Conservation (phyloP, 371 early-diverging fungal genomes). For the Apophysomyces trapeziformis region DNA sequence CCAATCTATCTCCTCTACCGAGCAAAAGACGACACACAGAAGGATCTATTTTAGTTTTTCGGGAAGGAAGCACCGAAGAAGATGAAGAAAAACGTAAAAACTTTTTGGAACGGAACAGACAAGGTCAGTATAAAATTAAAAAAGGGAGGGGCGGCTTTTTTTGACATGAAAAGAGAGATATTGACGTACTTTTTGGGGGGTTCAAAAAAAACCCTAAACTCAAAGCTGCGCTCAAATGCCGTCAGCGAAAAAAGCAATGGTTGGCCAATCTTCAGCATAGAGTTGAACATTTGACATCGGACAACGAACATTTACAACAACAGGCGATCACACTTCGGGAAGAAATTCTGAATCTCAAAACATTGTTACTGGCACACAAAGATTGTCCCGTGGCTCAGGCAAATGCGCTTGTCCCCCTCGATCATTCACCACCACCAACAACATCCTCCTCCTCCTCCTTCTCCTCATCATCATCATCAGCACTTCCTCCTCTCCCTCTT, state of each 20-base stretch:
- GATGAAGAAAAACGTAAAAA: slow-evolving; percentile 75
- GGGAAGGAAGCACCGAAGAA: slow-evolving; percentile 20
- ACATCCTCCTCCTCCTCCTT: too few species aligned
- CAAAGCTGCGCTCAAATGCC: slow-evolving; percentile 69
- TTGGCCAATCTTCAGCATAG: slow-evolving; percentile 60
- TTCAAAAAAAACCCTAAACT: slow-evolving; percentile 20
- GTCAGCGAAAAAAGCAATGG: slow-evolving; percentile 73
- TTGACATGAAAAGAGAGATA: neutral
- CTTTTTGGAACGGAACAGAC: slow-evolving; percentile 84
- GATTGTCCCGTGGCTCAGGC: slow-evolving; percentile 59
- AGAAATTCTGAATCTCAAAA: slow-evolving; percentile 56
- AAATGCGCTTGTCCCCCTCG: neutral
- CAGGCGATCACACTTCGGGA: slow-evolving; percentile 58
- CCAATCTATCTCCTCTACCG: neutral
- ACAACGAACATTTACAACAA: slow-evolving; percentile 55
- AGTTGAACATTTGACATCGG: slow-evolving; percentile 52
- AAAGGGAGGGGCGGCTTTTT: slow-evolving; percentile 9
- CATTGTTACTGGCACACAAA: slow-evolving; percentile 62
- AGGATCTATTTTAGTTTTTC: neutral
- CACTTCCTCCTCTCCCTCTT: too few species aligned
- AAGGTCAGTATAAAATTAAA: slow-evolving; percentile 52
- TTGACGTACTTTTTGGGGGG: neutral
- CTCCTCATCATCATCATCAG: too few species aligned
- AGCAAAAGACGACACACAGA: slow-evolving; percentile 7
- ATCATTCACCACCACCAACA: neutral